Base-by-base conservation (phyloP, 2,329 filamentous ascomycete genomes). In the Microsporum canis region DNA sequence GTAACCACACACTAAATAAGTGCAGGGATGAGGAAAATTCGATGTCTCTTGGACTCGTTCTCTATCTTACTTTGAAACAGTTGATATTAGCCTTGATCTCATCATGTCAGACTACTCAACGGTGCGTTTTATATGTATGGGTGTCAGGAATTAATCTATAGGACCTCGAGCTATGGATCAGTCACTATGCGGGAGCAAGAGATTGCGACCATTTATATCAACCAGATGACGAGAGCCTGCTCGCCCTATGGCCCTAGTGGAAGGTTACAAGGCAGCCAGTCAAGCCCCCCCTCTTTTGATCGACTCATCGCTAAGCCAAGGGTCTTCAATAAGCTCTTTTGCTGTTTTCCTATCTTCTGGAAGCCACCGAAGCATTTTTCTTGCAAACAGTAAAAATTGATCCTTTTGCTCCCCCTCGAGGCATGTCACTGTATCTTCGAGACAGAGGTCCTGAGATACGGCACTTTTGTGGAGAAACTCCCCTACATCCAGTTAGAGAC, bases 341-440 rank as follows among this genome's bases (percentile, higher is more conserved):
- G 72, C 70, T 1, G 68, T 66, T 36, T 63, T 63, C 36, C 71
- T 63, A 29, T 73, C 65, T 59, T 72, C 69, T 4, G 71, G 69
- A 6, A 64, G 51, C 72, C 71, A 74, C 59, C 64, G 61, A 14
- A 73, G 59, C 69, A 73, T 73, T 31, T 60, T 61, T 41, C 65
- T 58, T 53, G 69, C 64, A 51, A 74, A 72, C 6, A 58, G 45
- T 10, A 72, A 60, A 58, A 71, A 73, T 14, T 63, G 45, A 27
- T 60, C 60, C 45, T 65, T 64, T 12, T 63, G 71, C 71, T 33
- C 69, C 8, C 62, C 63, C 12, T 63, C 39, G 17, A 63, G 36
- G 3, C 60, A 63, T 33, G 49, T 57, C 45, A 60, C 61, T 31
- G 38, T 27, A 10, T 57, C 36, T 29, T 61, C 60, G 12, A 61